Evolutionary conservation across 176 grass and related monocot genomes (phyloP), one percentile per base, ranked within the genome.

Genomic region (Aegilops umbellulata): DNA sequence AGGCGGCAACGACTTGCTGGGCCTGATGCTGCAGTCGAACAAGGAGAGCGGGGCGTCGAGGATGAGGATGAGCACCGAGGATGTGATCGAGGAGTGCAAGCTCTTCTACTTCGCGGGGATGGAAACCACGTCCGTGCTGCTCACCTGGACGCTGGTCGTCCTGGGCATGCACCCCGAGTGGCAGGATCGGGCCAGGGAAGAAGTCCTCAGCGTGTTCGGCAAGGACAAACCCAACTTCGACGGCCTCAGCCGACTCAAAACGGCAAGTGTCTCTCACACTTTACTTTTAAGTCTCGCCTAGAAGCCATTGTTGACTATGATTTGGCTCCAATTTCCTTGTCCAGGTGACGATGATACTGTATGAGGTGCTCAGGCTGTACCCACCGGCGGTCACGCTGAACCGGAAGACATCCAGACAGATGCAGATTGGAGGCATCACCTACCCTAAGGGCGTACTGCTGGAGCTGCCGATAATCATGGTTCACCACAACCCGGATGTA

Each of bases 81-180:
- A 93, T n/a, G 86, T 97, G 74, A 75, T 94, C 0, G 90, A 94
- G 84, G 94, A 97, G 84, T 94, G 94, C 83, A 97, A 97, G 80
- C 74, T 94, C 20, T 97, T 97, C 81, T 97, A 94, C 83, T 85
- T 97, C 34, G 90, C 94, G 0, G 92, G 94, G 6, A 89, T 90
- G 79, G 94, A 97, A 19, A 97, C 94, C 13, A 92, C 94, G 0
- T 90, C 92, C 3, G 76, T 89, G 4, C 25, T 94, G 32, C 83
- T 97, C 25, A 97, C 94, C 0, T 97, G 92, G 92, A 97, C 94
- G 0, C 26, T 97, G 17, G 31, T 97, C 66, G 4, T 80, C 0
- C 82, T 97, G 1, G 9, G 84, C 36, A 90, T 90, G 80, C 83
- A 91, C 39, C 90, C 94, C 0, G 85, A 77, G 39, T 97, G 94